Evolutionary conservation across 2,329 filamentous ascomycete species (phyloP).

Genomic region (Drechslera avenae): DNA sequence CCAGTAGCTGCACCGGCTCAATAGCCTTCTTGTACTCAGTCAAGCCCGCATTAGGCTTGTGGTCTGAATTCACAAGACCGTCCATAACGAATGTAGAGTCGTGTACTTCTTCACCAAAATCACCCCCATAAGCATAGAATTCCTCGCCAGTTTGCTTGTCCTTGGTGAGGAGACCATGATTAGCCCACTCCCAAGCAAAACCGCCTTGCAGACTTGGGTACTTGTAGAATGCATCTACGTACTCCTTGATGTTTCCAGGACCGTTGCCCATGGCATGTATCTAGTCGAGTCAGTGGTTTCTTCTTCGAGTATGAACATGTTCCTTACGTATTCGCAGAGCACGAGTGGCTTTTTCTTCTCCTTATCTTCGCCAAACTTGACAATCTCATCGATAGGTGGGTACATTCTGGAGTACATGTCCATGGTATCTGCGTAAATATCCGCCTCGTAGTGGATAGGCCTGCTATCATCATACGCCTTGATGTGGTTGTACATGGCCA

Average conservation of each 20-base stretch:
- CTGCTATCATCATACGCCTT: conserved; percentile 63
- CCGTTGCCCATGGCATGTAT: conserved; percentile 74
- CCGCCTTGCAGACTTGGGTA: conserved; percentile 69
- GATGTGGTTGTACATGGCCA: conserved; percentile 68
- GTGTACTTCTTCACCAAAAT: conserved; percentile 51
- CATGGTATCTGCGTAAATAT: conserved; percentile 62
- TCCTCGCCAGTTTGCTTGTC: conserved; percentile 45
- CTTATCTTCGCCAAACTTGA: conserved; percentile 52
- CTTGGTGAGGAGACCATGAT: conserved; percentile 52
- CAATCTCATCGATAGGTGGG: conserved; percentile 58
- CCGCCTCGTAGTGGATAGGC: conserved; percentile 70
- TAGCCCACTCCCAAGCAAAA: conserved; percentile 55
- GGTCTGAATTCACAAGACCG: conserved; percentile 50
- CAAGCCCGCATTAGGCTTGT: conserved; percentile 49
- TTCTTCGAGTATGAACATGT: not conserved
- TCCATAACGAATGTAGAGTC: conserved; percentile 55
- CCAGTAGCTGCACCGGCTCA: conserved; percentile 48
- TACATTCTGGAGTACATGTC: conserved; percentile 76
- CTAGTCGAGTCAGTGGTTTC: conserved; percentile 12
- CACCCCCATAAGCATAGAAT: conserved; percentile 53
- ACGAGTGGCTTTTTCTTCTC: conserved; percentile 60
- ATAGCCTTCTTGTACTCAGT: conserved; percentile 53
- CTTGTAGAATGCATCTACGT: conserved; percentile 66
- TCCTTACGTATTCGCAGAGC: conserved; percentile 57
- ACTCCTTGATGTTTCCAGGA: conserved; percentile 71